A percentile compares a stretch with the other conserved stretches of the same genome.
These are phyloP conservation scores for Dryas octopetala DNA, from an alignment of 306 rosid genomes.

Conservation along the genomic window DNA sequence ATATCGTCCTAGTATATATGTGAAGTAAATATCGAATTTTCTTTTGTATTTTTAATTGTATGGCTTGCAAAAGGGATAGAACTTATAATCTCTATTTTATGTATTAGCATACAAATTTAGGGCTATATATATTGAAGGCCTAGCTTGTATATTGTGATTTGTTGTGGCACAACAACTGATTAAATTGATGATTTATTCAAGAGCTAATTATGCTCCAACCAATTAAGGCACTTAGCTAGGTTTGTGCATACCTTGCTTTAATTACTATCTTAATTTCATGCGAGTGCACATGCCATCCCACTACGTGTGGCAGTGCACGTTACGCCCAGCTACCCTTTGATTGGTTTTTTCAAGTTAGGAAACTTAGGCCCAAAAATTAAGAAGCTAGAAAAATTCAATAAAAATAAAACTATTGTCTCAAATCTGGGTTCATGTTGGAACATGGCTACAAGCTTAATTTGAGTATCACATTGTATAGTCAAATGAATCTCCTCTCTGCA, in stretches of 20 bases:
- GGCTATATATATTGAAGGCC: too few species aligned
- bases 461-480: conserved; percentile 2
- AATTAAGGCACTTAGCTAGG: neutral
- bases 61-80: too few species aligned
- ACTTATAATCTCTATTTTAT: too few species aligned
- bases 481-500: conserved; percentile 12
- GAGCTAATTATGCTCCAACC: neutral
- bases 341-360: conserved; percentile 19
- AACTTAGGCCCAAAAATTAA: neutral
- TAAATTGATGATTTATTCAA: neutral
- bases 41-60: too few species aligned
- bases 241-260: conserved; percentile 15
- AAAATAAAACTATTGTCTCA: conserved; percentile 5
- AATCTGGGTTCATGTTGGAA: conserved; percentile 21
- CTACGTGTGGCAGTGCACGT: conserved; percentile 7
- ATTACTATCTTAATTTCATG: conserved; percentile 10
- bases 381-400: neutral
- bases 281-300: conserved; percentile 24
- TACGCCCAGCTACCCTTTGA: conserved; percentile 1
- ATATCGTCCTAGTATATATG: too few species aligned
- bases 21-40: too few species aligned
- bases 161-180: neutral
- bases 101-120: too few species aligned
- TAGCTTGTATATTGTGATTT: neutral
- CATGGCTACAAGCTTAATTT: conserved; percentile 2